Evolutionary conservation across 192 early-diverging fungal genomes (phyloP), one percentile per base, ranked within the genome.

Genomic region (Coemansia sp.): DNA sequence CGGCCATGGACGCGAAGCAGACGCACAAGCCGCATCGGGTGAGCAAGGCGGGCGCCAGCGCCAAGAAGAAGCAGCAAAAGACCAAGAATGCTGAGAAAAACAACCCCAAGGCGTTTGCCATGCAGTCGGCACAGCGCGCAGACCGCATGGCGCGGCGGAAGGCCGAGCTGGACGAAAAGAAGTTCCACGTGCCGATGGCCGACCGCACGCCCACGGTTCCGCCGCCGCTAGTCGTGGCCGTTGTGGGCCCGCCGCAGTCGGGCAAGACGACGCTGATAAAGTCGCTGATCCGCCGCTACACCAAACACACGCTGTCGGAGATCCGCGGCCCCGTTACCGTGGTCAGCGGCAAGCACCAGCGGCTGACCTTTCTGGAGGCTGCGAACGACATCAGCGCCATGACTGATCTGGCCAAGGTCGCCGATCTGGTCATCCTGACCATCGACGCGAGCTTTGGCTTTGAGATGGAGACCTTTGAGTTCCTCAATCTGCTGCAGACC

Each of bases 391-490:
- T 98, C 65, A 97, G 95, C 78, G 87, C 87, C 1, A 96, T 99
- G 92, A 95, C 97, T 40, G 97, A 99, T 67, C 81, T 98, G 47
- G 97, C 88, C 49, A 99, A 99, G 79, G 85, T 97, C 23, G 95
- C 97, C 0, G 97, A 99, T 76, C 69, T 99, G 54, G 92, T 99
- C 7, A 83, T 99, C 23, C 81, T 99, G 56, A 80, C 92, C 62
- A 92, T 99, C 51, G 97, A 99, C 64, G 97, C 95, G 10, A 94
- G 91, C 69, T 98, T 92, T 77, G 97, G 97, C 38, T 95, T 99
- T 78, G 97, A 99, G 75, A 99, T 99, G 97, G 97, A 99, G 84
- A 99, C 97, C 3, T 99, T 99, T 58, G 97, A 99, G 82, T 99
- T 96, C 69, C 82, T 99, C 27, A 99, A 99, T 73, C 86, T 99